phyloP scores from a whole-genome alignment of 2,329 filamentous ascomycete species.

The Curvularia sp. region DNA sequence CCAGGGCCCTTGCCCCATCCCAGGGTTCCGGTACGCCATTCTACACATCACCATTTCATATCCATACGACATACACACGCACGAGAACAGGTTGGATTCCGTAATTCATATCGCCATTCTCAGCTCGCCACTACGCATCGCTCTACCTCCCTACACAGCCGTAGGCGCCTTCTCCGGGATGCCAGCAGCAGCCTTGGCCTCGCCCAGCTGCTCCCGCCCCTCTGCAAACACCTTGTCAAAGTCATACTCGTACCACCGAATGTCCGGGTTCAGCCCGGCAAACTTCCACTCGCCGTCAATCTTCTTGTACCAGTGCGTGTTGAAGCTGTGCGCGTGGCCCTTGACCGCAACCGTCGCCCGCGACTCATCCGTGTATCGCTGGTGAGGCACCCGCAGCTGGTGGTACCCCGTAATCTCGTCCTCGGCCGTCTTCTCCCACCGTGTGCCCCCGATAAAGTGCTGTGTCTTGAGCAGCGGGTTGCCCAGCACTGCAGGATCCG shows the following conservation, averaged over 20 bases:
- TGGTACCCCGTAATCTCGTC: conserved; percentile 61
- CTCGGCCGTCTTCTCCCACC: conserved; percentile 59
- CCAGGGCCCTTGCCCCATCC: not conserved
- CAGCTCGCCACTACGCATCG: not conserved
- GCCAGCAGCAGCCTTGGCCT: conserved; percentile 52
- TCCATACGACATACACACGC: not conserved
- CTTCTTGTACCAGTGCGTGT: conserved; percentile 63
- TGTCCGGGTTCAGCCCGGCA: conserved; percentile 61
- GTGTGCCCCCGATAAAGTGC: conserved; percentile 62
- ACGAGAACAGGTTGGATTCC: not conserved
- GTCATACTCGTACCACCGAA: conserved; percentile 63
- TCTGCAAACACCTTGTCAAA: conserved; percentile 62
- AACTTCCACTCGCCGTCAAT: conserved; percentile 67
- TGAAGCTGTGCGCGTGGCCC: conserved; percentile 64
- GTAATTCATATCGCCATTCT: no score
- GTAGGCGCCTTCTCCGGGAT: conserved; percentile 35
- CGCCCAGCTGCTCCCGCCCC: conserved; percentile 56
- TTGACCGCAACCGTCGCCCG: conserved; percentile 58
- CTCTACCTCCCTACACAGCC: not conserved
- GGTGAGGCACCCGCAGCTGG: conserved; percentile 65
- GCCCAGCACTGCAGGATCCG: conserved; percentile 60
- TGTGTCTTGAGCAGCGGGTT: conserved; percentile 63
- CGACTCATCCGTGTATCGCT: conserved; percentile 60
- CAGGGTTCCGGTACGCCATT: not conserved
- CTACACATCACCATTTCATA: not conserved